These are phyloP conservation scores for Phytophthora fragariae DNA, from an alignment of 352 stramenopile genomes.

Conservation along the genomic window DNA sequence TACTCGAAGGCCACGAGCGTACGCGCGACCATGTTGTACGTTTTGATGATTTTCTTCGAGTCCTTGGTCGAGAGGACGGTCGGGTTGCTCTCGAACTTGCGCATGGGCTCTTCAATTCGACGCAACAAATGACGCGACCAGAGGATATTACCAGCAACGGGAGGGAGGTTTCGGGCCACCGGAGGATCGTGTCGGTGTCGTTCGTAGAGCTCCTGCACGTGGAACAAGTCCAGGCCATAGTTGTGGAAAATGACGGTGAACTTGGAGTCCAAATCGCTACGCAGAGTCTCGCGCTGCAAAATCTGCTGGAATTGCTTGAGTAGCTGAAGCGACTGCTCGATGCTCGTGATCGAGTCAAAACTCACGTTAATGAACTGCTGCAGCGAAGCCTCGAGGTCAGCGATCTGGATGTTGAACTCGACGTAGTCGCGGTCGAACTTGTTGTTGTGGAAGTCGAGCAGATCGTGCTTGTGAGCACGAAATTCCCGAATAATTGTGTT, in stretches of 20 bases:
- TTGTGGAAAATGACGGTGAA: conserved; percentile 94
- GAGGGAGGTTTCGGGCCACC: conserved; percentile 80
- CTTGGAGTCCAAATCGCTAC: conserved; percentile 87
- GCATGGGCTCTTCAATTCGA: conserved; percentile 91
- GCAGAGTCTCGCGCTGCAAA: conserved; percentile 85
- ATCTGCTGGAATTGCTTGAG: conserved; percentile 92
- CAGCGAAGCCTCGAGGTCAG: conserved; percentile 85
- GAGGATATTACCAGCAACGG: conserved; percentile 87
- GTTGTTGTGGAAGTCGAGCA: conserved; percentile 91
- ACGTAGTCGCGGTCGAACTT: conserved; percentile 95
- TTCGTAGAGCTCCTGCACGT: conserved; percentile 90
- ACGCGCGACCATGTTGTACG: conserved; percentile 90
- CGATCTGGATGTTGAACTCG: conserved; percentile 94
- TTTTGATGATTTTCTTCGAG: conserved; percentile 92
- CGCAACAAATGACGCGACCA: conserved; percentile 87
- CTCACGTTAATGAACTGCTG: conserved; percentile 93
- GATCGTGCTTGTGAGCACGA: conserved; percentile 80
- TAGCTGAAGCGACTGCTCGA: conserved; percentile 85
- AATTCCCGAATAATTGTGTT: conserved; percentile 87
- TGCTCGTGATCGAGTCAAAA: conserved; percentile 91
- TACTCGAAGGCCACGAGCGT: conserved; percentile 93
- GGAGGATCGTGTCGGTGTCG: conserved; percentile 86
- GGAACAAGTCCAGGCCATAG: conserved; percentile 87
- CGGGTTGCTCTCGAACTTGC: conserved; percentile 87
- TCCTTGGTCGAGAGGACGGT: conserved; percentile 89